phyloP scores from a whole-genome alignment of 2,329 filamentous ascomycete genomes.

The Diplocarpon mali region DNA sequence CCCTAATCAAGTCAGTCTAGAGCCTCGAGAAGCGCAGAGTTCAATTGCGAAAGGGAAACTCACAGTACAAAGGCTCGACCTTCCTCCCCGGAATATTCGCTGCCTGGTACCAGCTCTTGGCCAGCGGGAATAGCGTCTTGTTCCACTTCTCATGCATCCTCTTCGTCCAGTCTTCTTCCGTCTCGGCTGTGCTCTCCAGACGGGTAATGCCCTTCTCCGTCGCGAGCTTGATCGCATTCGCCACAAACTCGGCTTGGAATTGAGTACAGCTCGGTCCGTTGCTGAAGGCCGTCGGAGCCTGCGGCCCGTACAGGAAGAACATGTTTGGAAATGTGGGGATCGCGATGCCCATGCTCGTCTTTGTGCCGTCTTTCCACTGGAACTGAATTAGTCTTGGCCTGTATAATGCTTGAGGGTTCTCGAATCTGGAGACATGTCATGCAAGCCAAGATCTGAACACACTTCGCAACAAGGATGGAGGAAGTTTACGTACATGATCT shows the following conservation, averaged over 20 bases:
- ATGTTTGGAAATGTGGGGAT: constrained; percentile 36
- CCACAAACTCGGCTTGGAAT: constrained; percentile 32
- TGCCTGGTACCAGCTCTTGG: constrained; percentile 33
- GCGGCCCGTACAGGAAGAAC: constrained; percentile 35
- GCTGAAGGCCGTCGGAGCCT: constrained; percentile 30
- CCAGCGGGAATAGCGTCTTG: constrained; percentile 25
- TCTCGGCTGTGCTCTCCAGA: constrained; percentile 26
- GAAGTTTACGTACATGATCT: constrained; percentile 13
- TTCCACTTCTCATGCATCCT: constrained; percentile 25
- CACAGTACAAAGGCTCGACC: constrained; percentile 28
- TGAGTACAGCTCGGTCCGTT: constrained; percentile 33
- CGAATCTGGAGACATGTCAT: no score
- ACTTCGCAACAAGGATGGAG: no score
- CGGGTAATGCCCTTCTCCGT: constrained; percentile 22
- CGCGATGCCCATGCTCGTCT: constrained; percentile 31
- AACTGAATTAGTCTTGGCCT: no score
- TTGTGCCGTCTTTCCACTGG: constrained; percentile 25
- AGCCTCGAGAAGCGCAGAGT: no score
- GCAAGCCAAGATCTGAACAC: no score
- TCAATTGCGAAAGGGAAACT: not conserved
- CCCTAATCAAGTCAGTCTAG: not conserved
- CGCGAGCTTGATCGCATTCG: constrained; percentile 26
- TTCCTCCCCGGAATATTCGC: constrained; percentile 32
- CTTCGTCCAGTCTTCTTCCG: constrained; percentile 28
- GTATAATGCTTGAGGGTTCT: no score